Evolutionary conservation across 2,329 filamentous ascomycete genomes (phyloP), one percentile per base, ranked within the genome.

Genomic region (Diplodia seriata): DNA sequence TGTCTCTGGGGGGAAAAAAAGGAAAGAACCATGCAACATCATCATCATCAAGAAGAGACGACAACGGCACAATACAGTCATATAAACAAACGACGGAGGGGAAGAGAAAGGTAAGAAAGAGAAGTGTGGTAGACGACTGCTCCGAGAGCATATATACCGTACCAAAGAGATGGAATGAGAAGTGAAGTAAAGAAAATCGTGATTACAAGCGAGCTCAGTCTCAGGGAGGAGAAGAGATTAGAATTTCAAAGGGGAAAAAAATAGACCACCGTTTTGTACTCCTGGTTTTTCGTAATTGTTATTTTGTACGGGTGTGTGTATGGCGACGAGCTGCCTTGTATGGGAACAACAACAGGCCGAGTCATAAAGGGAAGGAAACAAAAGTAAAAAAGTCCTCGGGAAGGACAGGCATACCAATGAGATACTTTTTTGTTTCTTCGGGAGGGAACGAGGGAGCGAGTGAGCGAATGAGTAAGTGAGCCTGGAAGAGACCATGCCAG

Each of bases 381-480:
- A 29, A 29, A 29, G 23, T 4, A 53, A 29, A 53, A 53, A 51
- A 51, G 2, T 38, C 36, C 8, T 47, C 3, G 43, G 8, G 11
- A 47, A 47, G 43, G 18, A 53, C n/a, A 11, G 20, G 26, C 20
- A 53, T 6, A 7, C 29, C 12, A 23, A 53, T 53, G 50, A 53
- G 9, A 53, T 53, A 53, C 50, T 53, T 53, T 53, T 38, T 53
- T 26, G 50, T 53, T 53, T 53, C 23, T 53, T 29, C 26, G 50
- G 29, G 20, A 26, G 9, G 26, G 9, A 18, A 12, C 29, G 49
- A 51, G 20, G 6, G 31, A 26, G 23, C 20, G 4, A 18, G 20
- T 51, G 49, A 51, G 11, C 20, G 51, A 55, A 20, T 33, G 43
- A 47, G n/a, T n/a, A 9, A 47, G 51, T 36, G 23, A 36, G 15